phyloP scores from a whole-genome alignment of 2,329 filamentous ascomycete genomes.

The Cercospora zeina region DNA sequence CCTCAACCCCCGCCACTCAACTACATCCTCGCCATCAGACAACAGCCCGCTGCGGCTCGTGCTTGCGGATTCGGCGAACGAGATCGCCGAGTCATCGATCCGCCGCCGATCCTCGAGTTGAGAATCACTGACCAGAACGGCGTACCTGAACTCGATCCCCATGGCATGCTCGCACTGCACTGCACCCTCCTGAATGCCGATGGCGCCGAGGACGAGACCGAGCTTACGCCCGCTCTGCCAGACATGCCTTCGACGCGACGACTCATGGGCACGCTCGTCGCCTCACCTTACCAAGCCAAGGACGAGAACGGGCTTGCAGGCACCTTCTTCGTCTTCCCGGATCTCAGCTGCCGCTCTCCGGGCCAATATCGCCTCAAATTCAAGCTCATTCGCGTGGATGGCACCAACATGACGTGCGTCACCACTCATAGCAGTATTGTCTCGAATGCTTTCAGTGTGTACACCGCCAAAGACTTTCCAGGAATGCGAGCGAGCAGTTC shows the following conservation, averaged over 20 bases:
- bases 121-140: slow-evolving; percentile 61
- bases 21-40: slow-evolving; percentile 63
- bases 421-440: slow-evolving; percentile 55
- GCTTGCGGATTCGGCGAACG: slow-evolving; percentile 82
- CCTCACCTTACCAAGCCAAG: slow-evolving; percentile 72
- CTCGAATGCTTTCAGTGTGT: slow-evolving; percentile 75
- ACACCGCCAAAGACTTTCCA: slow-evolving; percentile 81
- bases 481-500: slow-evolving; percentile 78
- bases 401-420: slow-evolving; percentile 53
- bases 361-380: slow-evolving; percentile 75
- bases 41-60: slow-evolving; percentile 75
- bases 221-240: slow-evolving; percentile 47
- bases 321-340: slow-evolving; percentile 83
- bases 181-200: slow-evolving; percentile 73
- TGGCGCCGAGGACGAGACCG: slow-evolving; percentile 67
- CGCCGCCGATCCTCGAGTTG: slow-evolving; percentile 78
- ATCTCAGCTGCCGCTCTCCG: slow-evolving; percentile 75
- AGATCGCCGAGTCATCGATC: slow-evolving; percentile 78
- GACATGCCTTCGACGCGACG: slow-evolving; percentile 68
- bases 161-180: slow-evolving; percentile 62
- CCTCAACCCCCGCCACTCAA: slow-evolving; percentile 35
- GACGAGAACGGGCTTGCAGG: slow-evolving; percentile 73
- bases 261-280: slow-evolving; percentile 77
- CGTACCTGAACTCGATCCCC: slow-evolving; percentile 61
- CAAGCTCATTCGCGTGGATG: slow-evolving; percentile 70